Conservation (phyloP, 208 protist species). For the Crithidia fasciculata region DNA sequence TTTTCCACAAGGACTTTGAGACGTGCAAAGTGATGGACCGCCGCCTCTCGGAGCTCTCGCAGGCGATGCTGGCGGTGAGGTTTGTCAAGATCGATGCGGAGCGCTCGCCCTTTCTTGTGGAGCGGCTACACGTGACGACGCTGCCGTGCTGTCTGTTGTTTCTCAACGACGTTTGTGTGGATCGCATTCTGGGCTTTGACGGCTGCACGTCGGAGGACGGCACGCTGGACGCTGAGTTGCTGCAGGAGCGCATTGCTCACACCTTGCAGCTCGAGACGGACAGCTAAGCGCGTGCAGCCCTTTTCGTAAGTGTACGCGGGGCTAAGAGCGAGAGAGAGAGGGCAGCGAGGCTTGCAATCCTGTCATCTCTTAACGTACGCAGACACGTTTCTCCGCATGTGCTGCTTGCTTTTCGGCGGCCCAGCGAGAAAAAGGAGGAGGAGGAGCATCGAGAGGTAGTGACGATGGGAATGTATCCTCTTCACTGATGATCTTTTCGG, state of each 20-base stretch:
- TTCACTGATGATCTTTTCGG: neutral
- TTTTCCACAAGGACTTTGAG: conserved; percentile 96
- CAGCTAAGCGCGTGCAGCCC: neutral
- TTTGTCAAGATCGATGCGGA: conserved; percentile 96
- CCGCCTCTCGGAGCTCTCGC: conserved; percentile 87
- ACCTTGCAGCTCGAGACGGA: conserved; percentile 30
- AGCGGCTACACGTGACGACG: conserved; percentile 90
- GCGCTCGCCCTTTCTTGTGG: conserved; percentile 94
- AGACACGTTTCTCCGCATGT: too few relatives aligned
- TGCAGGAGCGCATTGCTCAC: conserved; percentile 72
- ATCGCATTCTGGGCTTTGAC: conserved; percentile 96
- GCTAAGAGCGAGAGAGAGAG: neutral
- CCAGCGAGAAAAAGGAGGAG: too few relatives aligned
- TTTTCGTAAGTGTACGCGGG: too few relatives aligned
- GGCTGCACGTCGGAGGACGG: conserved; percentile 86
- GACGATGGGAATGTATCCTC: neutral
- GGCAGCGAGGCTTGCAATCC: too few relatives aligned
- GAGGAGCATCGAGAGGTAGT: too few relatives aligned
- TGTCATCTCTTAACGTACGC: too few relatives aligned
- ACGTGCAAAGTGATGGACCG: conserved; percentile 96
- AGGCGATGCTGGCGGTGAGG: conserved; percentile 80
- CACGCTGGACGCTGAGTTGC: conserved; percentile 76
- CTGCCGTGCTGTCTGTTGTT: conserved; percentile 95
- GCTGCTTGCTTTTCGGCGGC: too few relatives aligned
- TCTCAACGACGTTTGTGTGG: conserved; percentile 93